phyloP scores from a whole-genome alignment of 2,329 filamentous ascomycete species.

The Aspergillus sp. region DNA sequence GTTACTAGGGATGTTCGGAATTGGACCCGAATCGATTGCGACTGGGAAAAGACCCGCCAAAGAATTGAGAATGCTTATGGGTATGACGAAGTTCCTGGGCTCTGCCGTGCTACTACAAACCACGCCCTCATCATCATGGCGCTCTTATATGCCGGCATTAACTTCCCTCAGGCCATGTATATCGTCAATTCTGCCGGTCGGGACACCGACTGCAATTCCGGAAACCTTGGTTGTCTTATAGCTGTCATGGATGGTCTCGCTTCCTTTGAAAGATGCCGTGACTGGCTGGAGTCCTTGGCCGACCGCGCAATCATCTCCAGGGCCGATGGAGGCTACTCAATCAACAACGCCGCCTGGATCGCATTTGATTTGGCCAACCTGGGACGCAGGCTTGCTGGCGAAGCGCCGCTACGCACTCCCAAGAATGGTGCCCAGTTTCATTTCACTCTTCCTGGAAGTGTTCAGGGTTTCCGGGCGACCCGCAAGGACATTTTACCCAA shows the following conservation, averaged over 20 bases:
- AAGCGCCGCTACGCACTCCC: not conserved
- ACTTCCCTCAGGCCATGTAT: not conserved
- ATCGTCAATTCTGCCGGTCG: not conserved
- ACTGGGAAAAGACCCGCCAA: not conserved
- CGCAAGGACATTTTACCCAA: no score
- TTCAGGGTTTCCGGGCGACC: not conserved
- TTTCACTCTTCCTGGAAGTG: not conserved
- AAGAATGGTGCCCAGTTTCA: not conserved
- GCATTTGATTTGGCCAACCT: not conserved
- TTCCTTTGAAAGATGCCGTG: not conserved
- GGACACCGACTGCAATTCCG: not conserved
- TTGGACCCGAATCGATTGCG: not conserved
- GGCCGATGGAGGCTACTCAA: not conserved
- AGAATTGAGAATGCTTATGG: not conserved
- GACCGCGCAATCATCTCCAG: not conserved
- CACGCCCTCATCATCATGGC: not conserved
- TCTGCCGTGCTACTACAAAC: not conserved
- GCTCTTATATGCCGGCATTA: not conserved
- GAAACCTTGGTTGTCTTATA: not conserved
- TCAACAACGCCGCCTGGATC: not conserved
- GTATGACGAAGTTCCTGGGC: not conserved
- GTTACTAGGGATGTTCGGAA: not conserved
- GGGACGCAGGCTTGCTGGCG: not conserved
- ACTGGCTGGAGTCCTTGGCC: not conserved
- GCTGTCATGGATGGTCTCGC: not conserved